Evolutionary conservation across 2,329 filamentous ascomycete species (phyloP).

Genomic region (Botrytis tulipae): DNA sequence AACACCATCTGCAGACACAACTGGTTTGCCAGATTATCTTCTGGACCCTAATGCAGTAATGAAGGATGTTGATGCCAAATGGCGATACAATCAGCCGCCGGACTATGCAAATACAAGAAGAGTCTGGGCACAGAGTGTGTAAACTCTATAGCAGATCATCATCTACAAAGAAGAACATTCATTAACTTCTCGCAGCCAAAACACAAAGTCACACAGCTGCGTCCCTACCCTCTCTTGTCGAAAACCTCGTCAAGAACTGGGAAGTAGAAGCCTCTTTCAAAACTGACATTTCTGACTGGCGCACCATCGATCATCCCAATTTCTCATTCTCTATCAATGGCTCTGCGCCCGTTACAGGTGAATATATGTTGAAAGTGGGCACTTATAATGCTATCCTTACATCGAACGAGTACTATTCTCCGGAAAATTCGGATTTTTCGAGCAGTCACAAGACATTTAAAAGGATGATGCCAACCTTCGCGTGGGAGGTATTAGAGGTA

Average conservation of each 20-base stretch:
- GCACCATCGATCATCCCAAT: conserved; percentile 58
- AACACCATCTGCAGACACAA: conserved; percentile 19
- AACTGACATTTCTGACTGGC: conserved; percentile 58
- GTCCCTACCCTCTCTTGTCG: conserved; percentile 59
- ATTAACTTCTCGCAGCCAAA: conserved; percentile 48
- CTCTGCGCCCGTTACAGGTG: conserved; percentile 52
- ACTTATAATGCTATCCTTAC: conserved; percentile 68
- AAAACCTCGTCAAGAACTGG: conserved; percentile 73
- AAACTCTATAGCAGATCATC: background rate
- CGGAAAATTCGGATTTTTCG: conserved; percentile 59
- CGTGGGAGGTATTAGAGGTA: conserved; percentile 68
- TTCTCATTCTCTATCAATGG: conserved; percentile 67
- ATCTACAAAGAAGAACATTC: background rate
- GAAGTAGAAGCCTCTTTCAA: conserved; percentile 71
- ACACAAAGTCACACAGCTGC: conserved; percentile 52
- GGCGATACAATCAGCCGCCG: conserved; percentile 59
- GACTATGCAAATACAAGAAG: conserved; percentile 64
- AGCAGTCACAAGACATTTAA: conserved; percentile 69
- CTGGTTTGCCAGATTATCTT: conserved; percentile 54
- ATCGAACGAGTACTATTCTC: conserved; percentile 63
- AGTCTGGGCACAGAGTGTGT: conserved; percentile 57
- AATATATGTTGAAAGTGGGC: conserved; percentile 65
- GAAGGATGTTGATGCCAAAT: conserved; percentile 51
- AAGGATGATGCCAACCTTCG: conserved; percentile 70
- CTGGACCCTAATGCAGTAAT: conserved; percentile 58